Evolutionary conservation across 2,329 filamentous ascomycete genomes (phyloP).

Genomic region (Chlorencoelia australis): DNA sequence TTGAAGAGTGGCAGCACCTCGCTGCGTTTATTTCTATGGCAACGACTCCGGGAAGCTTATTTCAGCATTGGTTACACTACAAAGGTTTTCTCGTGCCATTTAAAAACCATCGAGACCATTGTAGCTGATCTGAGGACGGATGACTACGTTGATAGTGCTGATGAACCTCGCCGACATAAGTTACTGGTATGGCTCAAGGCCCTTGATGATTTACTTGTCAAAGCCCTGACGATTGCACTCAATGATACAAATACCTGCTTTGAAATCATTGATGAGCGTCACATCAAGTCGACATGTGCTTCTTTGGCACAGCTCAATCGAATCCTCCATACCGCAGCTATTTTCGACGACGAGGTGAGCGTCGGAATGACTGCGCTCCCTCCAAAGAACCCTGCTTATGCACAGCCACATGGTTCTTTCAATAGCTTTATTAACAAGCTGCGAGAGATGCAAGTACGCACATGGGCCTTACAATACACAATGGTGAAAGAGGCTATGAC

Average conservation of each 20-base stretch:
- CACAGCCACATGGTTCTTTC: constrained; percentile 31
- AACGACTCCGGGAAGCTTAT: constrained; percentile 82
- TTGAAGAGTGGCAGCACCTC: constrained; percentile 72
- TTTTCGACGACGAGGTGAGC: constrained; percentile 79
- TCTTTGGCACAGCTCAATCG: constrained; percentile 63
- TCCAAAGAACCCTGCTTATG: constrained; percentile 44
- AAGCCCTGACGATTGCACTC: constrained; percentile 57
- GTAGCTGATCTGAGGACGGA: constrained; percentile 56
- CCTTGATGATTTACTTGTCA: constrained; percentile 65
- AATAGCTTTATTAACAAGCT: constrained; percentile 56
- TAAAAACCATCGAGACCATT: constrained; percentile 79
- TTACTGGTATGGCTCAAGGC: constrained; percentile 70
- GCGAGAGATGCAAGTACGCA: constrained; percentile 76
- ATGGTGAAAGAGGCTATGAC: constrained; percentile 65
- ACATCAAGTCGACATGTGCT: constrained; percentile 62
- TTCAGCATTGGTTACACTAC: constrained; percentile 73
- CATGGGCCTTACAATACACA: constrained; percentile 81
- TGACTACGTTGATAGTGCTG: constrained; percentile 43
- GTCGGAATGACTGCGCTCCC: constrained; percentile 59
- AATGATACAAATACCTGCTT: constrained; percentile 59
- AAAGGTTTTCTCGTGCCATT: constrained; percentile 78
- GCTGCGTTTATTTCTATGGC: constrained; percentile 80
- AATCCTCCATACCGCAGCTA: constrained; percentile 66
- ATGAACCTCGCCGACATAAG: constrained; percentile 56
- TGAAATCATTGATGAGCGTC: constrained; percentile 73